phyloP scores from a whole-genome alignment of 2,329 filamentous ascomycete genomes.

The Aureobasidium lini region DNA sequence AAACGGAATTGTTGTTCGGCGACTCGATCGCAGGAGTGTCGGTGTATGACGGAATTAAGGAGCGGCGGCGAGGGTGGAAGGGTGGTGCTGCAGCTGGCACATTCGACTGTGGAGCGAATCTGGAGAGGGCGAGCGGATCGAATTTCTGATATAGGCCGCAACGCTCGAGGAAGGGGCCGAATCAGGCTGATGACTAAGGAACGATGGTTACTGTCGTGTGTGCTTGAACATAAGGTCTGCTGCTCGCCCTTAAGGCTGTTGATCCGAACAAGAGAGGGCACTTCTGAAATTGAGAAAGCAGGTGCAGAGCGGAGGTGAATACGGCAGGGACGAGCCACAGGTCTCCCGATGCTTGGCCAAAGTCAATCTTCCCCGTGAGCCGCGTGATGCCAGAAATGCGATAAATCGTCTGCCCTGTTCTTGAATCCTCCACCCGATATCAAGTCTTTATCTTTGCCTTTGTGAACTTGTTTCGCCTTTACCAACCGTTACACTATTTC shows the following conservation, averaged over 20 bases:
- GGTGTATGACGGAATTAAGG: not conserved
- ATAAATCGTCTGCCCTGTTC: not conserved
- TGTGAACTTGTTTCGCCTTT: not conserved
- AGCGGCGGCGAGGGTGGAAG: not conserved
- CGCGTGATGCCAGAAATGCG: conserved; percentile 7
- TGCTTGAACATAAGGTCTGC: not conserved
- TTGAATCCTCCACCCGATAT: not conserved
- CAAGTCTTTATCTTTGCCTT: not conserved
- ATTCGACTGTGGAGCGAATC: conserved; percentile 10
- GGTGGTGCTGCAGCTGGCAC: conserved; percentile 6
- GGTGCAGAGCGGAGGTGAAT: not conserved
- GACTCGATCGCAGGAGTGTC: not conserved
- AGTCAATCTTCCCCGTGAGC: not conserved
- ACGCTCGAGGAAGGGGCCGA: not conserved
- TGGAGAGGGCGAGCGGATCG: conserved; percentile 4
- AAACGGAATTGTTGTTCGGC: not conserved
- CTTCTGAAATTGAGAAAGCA: not conserved
- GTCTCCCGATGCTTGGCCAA: conserved; percentile 9
- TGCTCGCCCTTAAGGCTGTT: not conserved
- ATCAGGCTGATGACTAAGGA: not conserved
- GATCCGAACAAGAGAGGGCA: not conserved
- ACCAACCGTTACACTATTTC: not conserved
- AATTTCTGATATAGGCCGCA: not conserved
- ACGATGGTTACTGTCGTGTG: not conserved
- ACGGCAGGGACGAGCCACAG: conserved; percentile 2